Base-by-base conservation (phyloP, 1,139 yeast species). In the Eremothecium cymbalariae region DNA sequence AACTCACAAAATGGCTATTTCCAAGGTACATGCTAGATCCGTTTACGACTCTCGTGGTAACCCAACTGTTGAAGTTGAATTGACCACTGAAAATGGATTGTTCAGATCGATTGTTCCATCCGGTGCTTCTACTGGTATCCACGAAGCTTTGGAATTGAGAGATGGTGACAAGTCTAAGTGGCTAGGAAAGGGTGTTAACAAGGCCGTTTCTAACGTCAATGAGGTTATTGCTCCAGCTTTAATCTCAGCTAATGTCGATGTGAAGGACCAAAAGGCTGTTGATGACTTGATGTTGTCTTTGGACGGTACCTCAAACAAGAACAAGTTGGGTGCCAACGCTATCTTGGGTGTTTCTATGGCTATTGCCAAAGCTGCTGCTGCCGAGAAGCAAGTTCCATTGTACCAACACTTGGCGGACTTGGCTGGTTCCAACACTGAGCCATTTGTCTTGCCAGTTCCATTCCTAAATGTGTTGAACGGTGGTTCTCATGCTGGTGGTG, bases 401-500 rank as follows among this genome's bases (percentile, higher is more conserved):
- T 86, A 84, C 77, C 66, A 72, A 60, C 94, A 86, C 71, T 68
- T 85, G 61, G 74, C 90, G 52, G 80, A 77, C 53, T 60, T 86
- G 48, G 62, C 94, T 45, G 69, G 67, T 43, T 37, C 59, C 37
- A 68, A 63, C 46, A 60, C 83, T 47, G 70, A 77, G 59, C 85
- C 88, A 63, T 83, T 63, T 63, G 94, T 84, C 41, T 69, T 84
- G 62, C 94, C 95, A 66, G 95, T 86, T 65, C 95, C 95, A 52
- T 84, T 85, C 85, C 90, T 83, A 72, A 88, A 88, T 70, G 96
- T 88, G 51, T 74, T 88, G 66, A 88, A 88, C 77, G 96, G 97
- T 74, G 96, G 97, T 67, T 80, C 94, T 61, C 97, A 88, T 72
- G 96, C 97, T 59, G 97, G 96, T 71, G 97, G 97, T 72, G 82